These are phyloP conservation scores for Cyberlindnera mrakii DNA, from an alignment of 805 yeast species.

Conservation along the genomic window DNA sequence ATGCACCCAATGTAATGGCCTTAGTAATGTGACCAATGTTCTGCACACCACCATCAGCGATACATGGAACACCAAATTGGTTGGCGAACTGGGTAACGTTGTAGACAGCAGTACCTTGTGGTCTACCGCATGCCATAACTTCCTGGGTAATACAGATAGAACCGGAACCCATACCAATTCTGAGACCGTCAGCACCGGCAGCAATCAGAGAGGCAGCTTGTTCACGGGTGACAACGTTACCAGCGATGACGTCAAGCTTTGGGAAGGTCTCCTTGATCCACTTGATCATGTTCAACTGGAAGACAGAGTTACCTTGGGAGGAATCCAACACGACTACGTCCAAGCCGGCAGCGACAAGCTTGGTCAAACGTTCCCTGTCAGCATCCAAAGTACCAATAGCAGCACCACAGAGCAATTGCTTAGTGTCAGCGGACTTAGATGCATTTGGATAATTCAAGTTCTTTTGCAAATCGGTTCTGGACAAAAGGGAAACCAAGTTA, in stretches of 20 bases:
- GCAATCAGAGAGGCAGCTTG: conserved; percentile 93
- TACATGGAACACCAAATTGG: conserved; percentile 95
- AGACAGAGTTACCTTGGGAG: conserved; percentile 94
- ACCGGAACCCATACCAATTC: conserved; percentile 99
- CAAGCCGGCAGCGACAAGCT: conserved; percentile 91
- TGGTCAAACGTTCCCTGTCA: conserved; percentile 77
- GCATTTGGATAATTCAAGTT: conserved; percentile 92
- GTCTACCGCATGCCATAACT: conserved; percentile 99
- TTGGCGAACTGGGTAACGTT: conserved; percentile 90
- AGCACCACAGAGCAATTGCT: conserved; percentile 98
- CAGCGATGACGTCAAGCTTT: conserved; percentile 85
- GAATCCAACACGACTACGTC: conserved; percentile 96
- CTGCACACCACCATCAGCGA: conserved; percentile 99
- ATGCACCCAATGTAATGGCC: conserved; percentile 95
- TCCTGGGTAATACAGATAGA: conserved; percentile 99
- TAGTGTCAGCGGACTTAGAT: conserved; percentile 85
- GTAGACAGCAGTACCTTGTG: conserved; percentile 98
- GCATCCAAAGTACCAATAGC: conserved; percentile 92
- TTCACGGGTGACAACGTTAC: conserved; percentile 98
- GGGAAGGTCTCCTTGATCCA: conserved; percentile 82
- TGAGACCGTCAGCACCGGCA: conserved; percentile 96
- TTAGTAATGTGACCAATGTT: conserved; percentile 98
- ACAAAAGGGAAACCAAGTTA: conserved; percentile 78
- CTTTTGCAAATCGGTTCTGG: conserved; percentile 96
- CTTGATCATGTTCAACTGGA: conserved; percentile 89